Base-by-base conservation (phyloP, 2,329 filamentous ascomycete genomes). In the Periglandula ipomoeae region DNA sequence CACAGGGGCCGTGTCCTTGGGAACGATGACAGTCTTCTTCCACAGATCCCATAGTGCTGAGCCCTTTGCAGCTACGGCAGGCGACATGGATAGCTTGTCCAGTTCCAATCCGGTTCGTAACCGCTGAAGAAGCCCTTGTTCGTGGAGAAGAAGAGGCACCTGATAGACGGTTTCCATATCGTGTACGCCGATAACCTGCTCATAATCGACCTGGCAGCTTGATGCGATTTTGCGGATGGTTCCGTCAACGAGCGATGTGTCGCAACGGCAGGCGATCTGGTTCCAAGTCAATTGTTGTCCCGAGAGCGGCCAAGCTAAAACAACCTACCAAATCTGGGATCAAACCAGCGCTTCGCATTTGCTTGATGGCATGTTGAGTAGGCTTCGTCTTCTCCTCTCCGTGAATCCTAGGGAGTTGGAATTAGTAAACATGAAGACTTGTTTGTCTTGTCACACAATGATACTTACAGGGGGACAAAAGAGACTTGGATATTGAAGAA, bases 381-480 rank as follows among this genome's bases (percentile, higher is more conserved):
- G 93, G 93, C 72, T 97, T 97, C 9, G 90, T 97, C 79, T 97
- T 97, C 67, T 95, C 83, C 73, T 97, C 78, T 38, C 77, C 76
- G 50, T 76, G 56, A 24, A 58, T 59, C 8, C 56, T 55, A 35
- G 19, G 20, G n/a, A 5, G 46, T 10, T 63, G 65, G 30, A 20
- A 7, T 53, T 23, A 44, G 48, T 3, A 43, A 22, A 26, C 17
- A 34, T 10, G 34, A n/a, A n/a, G n/a, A n/a, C n/a, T n/a, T n/a
- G n/a, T n/a, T n/a, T 30, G 13, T 30, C 13, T 30, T 30, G 9
- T 30, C 24, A 39, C 13, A 38, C 23, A 20, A 26, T 20, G 13
- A 11, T 24, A 48, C 54, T 53, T 40, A 59, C 48, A 91, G 27
- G 15, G 90, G 93, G 30, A 97, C 84, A 58, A 90, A 87, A 4